A percentile compares a stretch with the other conserved stretches of the same genome.
Evolutionary conservation across 1,284 basidiomycete species (phyloP).

Genomic region (Golubevia pallescens): DNA sequence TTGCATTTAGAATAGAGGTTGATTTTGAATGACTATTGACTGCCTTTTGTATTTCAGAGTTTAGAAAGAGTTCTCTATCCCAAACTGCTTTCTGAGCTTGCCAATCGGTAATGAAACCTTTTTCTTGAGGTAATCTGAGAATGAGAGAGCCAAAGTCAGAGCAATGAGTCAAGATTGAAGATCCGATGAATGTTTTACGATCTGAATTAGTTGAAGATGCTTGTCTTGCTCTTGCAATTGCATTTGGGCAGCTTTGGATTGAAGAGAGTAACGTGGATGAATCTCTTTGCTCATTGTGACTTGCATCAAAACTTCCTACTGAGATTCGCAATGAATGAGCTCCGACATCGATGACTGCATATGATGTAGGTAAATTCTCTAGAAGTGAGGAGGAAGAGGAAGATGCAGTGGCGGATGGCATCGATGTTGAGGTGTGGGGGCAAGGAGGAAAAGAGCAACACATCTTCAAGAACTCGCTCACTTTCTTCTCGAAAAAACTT

Average conservation of each 20-base stretch:
- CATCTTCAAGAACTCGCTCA: too few species aligned
- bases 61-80: slow-evolving; percentile 42
- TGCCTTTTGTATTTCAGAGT: slow-evolving; percentile 4
- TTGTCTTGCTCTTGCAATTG: slow-evolving; percentile 12
- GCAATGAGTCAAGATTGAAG: slow-evolving; percentile 33
- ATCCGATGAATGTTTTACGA: slow-evolving; percentile 16
- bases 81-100: slow-evolving; percentile 50
- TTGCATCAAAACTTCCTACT: background rate
- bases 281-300: background rate
- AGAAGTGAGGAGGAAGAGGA: background rate
- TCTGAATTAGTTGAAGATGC: background rate
- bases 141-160: slow-evolving; percentile 43
- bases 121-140: slow-evolving; percentile 46
- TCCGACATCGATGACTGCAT: slow-evolving; percentile 4
- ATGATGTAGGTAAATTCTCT: background rate
- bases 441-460: too few species aligned
- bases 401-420: slow-evolving; percentile 2
- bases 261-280: background rate
- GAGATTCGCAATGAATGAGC: slow-evolving; percentile 6
- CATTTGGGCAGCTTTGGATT: slow-evolving; percentile 13
- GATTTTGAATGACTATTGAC: slow-evolving; percentile 2
- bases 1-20: slow-evolving; percentile 1
- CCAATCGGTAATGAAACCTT: slow-evolving; percentile 56
- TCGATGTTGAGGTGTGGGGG: background rate
- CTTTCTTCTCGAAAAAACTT: too few species aligned